Base-by-base conservation (phyloP, 192 early-diverging fungal species). In the Backusella westeae region DNA sequence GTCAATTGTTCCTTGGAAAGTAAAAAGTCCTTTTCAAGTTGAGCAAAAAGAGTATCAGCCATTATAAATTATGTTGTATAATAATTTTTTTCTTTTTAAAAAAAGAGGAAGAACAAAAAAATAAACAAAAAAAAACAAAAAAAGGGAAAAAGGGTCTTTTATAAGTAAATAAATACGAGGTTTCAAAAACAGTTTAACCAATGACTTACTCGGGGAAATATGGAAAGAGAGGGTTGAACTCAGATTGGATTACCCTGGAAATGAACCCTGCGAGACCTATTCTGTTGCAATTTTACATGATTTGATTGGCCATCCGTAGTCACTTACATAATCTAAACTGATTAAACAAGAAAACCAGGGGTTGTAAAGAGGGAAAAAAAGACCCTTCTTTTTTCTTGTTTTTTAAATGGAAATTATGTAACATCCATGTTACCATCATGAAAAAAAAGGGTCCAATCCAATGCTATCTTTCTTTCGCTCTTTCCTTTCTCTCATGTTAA, bases 1-100 rank as follows among this genome's bases (percentile, higher is more conserved):
- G 59, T 72, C 21, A 83, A 63, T 46, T 74, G 71, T 4, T 78
- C 63, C 26, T 46, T 68, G 10, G 72, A 39, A n/a, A 83, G 36
- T 5, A 77, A 38, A 38, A 83, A 83, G 15, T 69, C 72, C 12
- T 68, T 38, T 39, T 77, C 72, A 38, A 83, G 53, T 19, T 63
- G 56, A 35, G 76, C 34, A 56, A 77, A 79, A 63, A 83, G 71
- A 23, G 69, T 34, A 7, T 83, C 82, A 32, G 71, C 44, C 68
- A 69, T 69, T 23, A 63, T 32, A 29, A 63, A 63, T 69, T 0
- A 21, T 38, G 10, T 32, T 32, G 32, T 32, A 68, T 44, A 69
- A 68, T 36, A 36, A 3, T 19, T 68, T n/a, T 36, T 32, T 26
- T 67, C 15, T 32, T 35, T 38, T 38, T 38, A 38, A 38, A 67